These are phyloP conservation scores for Vanderwaltozyma yarrowii DNA, from an alignment of 805 yeast species.

Conservation along the genomic window DNA sequence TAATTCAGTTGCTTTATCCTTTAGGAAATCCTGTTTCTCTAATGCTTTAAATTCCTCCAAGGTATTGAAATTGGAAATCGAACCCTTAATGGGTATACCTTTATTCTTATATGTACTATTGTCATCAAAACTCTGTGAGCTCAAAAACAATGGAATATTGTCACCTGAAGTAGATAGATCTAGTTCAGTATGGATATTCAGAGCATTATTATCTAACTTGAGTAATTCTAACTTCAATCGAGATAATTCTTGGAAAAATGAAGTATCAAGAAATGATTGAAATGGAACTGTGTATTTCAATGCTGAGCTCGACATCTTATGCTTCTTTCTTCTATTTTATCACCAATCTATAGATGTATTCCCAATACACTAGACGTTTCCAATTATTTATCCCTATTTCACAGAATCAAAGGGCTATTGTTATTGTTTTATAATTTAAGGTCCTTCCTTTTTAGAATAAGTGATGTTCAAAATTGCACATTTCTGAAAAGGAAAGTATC, in stretches of 20 bases:
- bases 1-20: constrained; percentile 29
- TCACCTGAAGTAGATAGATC: constrained; percentile 15
- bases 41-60: constrained; percentile 70
- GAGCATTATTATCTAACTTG: constrained; percentile 38
- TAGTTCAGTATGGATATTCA: constrained; percentile 20
- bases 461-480: too few species aligned
- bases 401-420: too few species aligned
- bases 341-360: too few species aligned
- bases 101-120: constrained; percentile 2
- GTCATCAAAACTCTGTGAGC: constrained; percentile 27
- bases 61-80: constrained; percentile 59
- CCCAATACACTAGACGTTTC: too few species aligned
- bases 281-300: constrained; percentile 34
- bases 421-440: too few species aligned
- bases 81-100: constrained; percentile 27
- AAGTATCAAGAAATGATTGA: constrained; percentile 71
- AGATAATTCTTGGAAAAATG: constrained; percentile 73
- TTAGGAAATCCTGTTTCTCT: constrained; percentile 54
- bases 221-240: constrained; percentile 62
- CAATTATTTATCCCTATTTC: too few species aligned
- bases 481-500: too few species aligned
- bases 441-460: too few species aligned
- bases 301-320: not conserved
- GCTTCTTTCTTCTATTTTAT: too few species aligned
- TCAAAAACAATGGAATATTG: constrained; percentile 15